Base-by-base conservation (phyloP, 2,329 filamentous ascomycete species). In the Raffaelea arxii region DNA sequence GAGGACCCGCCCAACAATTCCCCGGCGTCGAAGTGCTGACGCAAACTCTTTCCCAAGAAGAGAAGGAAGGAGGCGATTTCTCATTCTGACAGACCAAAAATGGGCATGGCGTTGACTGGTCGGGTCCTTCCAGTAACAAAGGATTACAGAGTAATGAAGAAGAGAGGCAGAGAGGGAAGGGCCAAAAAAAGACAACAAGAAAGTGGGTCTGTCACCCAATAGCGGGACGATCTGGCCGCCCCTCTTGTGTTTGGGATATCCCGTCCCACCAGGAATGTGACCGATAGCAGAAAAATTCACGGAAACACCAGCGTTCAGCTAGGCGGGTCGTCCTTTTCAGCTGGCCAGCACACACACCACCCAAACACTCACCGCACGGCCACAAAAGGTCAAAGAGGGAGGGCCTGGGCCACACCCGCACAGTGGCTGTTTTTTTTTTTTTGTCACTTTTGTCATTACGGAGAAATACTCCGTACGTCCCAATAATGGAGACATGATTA, bases 291-390 rank as follows among this genome's bases (percentile, higher is more conserved):
- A 22, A 39, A 39, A 39, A 22, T 6, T 11, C 14, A 39, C 37
- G 14, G 18, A 11, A 9, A 43, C 41, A 43, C 11, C 6, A 25
- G 4, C 19, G 9, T 25, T 44, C 44, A 47, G 48, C 48, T 46
- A 4, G 24, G 41, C 37, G 41, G 44, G 45, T 42, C 43, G 32
- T 16, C 6, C 16, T 9, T 32, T 46, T 51, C 49, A 51, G 46
- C 49, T 51, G 36, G 44, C 38, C 49, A 49, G 46, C 44, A 30
- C 49, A 51, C 46, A 44, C 36, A 6, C 40, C 9, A 32, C 27
- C n/a, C 27, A 27, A 39, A 25, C 44, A 25, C 40, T 7, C 16
- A 18, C 38, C 38, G 38, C 19, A 25, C 18, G 18, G 22, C 5
- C n/a, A n/a, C n/a, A n/a, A n/a, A n/a, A n/a, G n/a, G n/a, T n/a